Base-by-base conservation (phyloP, 75 land plant species). In the Ceratopteris richardii region DNA sequence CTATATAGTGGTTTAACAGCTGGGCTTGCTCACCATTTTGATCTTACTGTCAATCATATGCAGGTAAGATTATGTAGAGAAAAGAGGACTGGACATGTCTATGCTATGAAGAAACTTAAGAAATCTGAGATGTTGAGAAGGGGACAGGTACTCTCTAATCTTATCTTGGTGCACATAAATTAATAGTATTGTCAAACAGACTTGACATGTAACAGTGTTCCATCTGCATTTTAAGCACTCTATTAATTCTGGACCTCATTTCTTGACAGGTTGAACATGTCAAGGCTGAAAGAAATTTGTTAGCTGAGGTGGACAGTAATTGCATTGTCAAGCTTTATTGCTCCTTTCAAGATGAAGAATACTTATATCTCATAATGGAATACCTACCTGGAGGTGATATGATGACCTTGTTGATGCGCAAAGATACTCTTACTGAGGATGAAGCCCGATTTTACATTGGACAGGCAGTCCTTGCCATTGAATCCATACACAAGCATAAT, bases 71-170 rank as follows among this genome's bases (percentile, higher is more conserved):
- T 91, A 18, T 91, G 97, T 65, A 71, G 88, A 66, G 97, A 91
- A 67, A 91, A 84, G 70, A 37, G 71, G 66, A 81, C 88, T 23
- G 79, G 85, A 7, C 74, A 87, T 79, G 88, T 91, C 14, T 91
- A 79, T 76, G 96, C 96, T 22, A 89, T 89, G 96, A 89, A 89
- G 67, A 89, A 89, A 67, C 72, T 89, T 50, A 91, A 84, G 72
- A 91, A 91, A 64, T 79, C 97, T 33, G 97, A 91, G 69, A 91
- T 91, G 97, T 87, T 91, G 50, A 80, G 92, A 6, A 78, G 97
- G 55, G 97, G 97, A 31, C 97, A 91, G 92, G 97, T 91, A 39
- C 39, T 24, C 18, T n/a, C n/a, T n/a, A 43, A 17, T 39, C 42
- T 9, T 10, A 40, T 10, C 42, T 14, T 40, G 14, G 14, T 40